A percentile compares a stretch with the other conserved stretches of the same genome.
phyloP scores from a whole-genome alignment of 2,329 filamentous ascomycete genomes.

The Drechslerella stenobrocha region DNA sequence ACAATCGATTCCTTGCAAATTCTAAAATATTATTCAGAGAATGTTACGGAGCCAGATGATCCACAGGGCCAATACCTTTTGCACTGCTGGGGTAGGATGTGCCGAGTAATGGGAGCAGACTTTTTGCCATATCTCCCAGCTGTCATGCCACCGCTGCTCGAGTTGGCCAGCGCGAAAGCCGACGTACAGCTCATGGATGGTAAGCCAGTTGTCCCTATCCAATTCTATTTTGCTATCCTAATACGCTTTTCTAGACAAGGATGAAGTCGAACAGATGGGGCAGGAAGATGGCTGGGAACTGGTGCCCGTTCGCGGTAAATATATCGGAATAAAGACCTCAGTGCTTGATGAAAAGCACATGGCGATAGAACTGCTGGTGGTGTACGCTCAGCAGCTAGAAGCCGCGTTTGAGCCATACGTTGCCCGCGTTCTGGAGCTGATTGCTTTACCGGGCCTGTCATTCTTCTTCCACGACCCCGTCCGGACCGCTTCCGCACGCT shows the following conservation, averaged over 20 bases:
- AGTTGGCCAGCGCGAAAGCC: constrained; percentile 90
- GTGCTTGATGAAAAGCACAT: constrained; percentile 98
- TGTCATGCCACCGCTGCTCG: constrained; percentile 90
- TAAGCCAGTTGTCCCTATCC: constrained; percentile 16
- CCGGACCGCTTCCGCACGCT: constrained; percentile 88
- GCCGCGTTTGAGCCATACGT: constrained; percentile 90
- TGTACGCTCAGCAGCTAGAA: constrained; percentile 96
- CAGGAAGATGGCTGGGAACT: constrained; percentile 97
- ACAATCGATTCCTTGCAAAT: not conserved
- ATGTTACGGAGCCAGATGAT: constrained; percentile 86
- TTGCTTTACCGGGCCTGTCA: constrained; percentile 86
- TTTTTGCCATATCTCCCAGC: constrained; percentile 90
- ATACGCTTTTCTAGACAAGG: constrained; percentile 67
- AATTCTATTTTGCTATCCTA: not conserved
- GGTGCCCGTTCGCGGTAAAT: constrained; percentile 93
- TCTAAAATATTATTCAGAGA: constrained; percentile 56
- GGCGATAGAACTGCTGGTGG: constrained; percentile 96
- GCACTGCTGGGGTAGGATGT: constrained; percentile 99
- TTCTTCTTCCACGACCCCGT: constrained; percentile 99
- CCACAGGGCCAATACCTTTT: constrained; percentile 95
- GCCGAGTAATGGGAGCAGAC: constrained; percentile 83
- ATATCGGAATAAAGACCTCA: constrained; percentile 97
- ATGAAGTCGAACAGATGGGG: constrained; percentile 87
- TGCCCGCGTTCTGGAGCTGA: constrained; percentile 90
- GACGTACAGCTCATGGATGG: constrained; percentile 89